Conservation (phyloP, 2,329 filamentous ascomycete species). For the Aspergillus spinulosporus region DNA sequence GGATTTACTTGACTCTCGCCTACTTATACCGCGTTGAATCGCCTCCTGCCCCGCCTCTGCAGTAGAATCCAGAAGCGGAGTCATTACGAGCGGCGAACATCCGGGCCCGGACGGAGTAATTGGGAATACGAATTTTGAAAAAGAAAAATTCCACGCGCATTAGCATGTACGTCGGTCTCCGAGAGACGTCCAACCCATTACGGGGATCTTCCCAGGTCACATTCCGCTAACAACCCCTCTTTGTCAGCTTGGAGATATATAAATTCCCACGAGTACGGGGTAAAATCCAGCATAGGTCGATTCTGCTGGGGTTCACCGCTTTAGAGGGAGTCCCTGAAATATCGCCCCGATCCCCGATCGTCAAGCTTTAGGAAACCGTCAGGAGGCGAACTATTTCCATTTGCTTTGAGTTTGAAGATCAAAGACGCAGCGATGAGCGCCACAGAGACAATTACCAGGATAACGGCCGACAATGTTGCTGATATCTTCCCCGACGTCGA, state of each 20-base stretch:
- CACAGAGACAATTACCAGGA: slow-evolving; percentile 57
- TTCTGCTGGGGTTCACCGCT: slow-evolving; percentile 10
- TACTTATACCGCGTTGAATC: neutral
- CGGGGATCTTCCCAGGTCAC: too few species aligned
- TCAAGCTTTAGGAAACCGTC: neutral
- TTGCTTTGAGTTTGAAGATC: neutral
- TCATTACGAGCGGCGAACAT: neutral
- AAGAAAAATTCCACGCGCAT: neutral
- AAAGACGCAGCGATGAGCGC: slow-evolving; percentile 38
- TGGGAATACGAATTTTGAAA: neutral
- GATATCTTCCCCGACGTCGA: slow-evolving; percentile 83
- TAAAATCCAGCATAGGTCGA: slow-evolving; percentile 1
- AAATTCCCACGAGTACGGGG: slow-evolving; percentile 6
- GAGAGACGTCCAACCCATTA: neutral
- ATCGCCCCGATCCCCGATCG: slow-evolving; percentile 1
- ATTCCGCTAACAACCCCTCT: too few species aligned
- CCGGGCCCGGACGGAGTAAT: neutral
- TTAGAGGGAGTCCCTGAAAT: neutral
- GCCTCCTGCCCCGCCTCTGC: neutral
- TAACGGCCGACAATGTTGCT: slow-evolving; percentile 83
- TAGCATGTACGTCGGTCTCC: neutral
- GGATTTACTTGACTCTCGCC: neutral
- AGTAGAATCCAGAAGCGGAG: neutral
- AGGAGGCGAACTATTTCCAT: neutral
- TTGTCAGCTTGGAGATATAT: neutral